phyloP scores from a whole-genome alignment of 2,329 filamentous ascomycete species.

The Hymenoscyphus albidus region DNA sequence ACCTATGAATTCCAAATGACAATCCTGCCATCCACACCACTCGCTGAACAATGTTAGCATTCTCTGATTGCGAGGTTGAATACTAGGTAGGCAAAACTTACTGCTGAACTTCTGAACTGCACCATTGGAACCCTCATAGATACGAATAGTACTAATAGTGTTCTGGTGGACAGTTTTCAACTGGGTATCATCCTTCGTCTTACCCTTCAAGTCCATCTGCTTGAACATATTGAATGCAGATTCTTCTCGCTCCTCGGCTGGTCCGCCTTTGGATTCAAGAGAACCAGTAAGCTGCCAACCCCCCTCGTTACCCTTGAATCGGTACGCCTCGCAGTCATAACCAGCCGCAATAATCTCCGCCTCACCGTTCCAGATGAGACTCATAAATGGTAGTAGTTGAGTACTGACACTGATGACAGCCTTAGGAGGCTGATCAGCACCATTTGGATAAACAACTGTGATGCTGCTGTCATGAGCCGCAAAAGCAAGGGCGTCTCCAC shows the following conservation, averaged over 20 bases:
- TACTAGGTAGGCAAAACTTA: slow-evolving; percentile 44
- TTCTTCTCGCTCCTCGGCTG: slow-evolving; percentile 68
- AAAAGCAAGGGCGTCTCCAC: slow-evolving; percentile 89
- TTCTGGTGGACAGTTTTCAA: slow-evolving; percentile 96
- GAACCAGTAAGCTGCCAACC: slow-evolving; percentile 85
- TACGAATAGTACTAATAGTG: slow-evolving; percentile 80
- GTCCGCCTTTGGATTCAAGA: slow-evolving; percentile 64
- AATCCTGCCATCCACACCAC: slow-evolving; percentile 76
- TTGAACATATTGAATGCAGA: slow-evolving; percentile 96
- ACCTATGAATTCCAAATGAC: slow-evolving; percentile 70
- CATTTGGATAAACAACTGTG: slow-evolving; percentile 91
- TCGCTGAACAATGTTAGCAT: slow-evolving; percentile 49
- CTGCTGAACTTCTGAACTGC: slow-evolving; percentile 78
- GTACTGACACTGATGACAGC: slow-evolving; percentile 90
- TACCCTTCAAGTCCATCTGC: slow-evolving; percentile 98
- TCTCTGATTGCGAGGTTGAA: slow-evolving; percentile 30
- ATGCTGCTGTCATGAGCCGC: slow-evolving; percentile 93
- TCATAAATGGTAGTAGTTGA: slow-evolving; percentile 87
- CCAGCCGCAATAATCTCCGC: slow-evolving; percentile 92
- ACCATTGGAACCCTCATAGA: slow-evolving; percentile 64
- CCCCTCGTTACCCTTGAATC: slow-evolving; percentile 70
- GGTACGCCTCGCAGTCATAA: slow-evolving; percentile 86
- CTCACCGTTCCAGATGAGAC: slow-evolving; percentile 87
- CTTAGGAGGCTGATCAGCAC: slow-evolving; percentile 81
- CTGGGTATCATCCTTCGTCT: slow-evolving; percentile 86